Evolutionary conservation across 768 basidiomycete species (phyloP).

Genomic region (Suillus sp.): DNA sequence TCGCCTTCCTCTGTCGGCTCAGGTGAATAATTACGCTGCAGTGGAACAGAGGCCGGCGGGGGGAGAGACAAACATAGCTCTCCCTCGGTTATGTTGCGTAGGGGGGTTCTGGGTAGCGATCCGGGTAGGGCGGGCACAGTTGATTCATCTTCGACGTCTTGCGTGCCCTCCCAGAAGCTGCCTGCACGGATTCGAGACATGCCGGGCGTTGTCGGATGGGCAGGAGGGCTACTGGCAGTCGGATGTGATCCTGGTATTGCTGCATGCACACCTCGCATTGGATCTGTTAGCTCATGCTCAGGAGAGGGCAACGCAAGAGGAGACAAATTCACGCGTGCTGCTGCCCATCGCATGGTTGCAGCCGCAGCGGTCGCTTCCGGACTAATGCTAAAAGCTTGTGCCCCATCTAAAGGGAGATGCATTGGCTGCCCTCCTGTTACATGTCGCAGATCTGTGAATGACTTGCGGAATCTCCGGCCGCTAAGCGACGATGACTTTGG

Average conservation of each 20-base stretch:
- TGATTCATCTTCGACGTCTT: conserved; percentile 48
- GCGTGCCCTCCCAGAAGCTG: conserved; percentile 80
- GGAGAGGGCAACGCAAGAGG: conserved; percentile 89
- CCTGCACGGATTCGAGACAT: conserved; percentile 56
- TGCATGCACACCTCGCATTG: conserved; percentile 75
- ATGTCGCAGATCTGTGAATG: conserved; percentile 47
- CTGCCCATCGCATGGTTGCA: conserved; percentile 87
- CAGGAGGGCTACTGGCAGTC: conserved; percentile 36
- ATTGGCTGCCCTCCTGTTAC: conserved; percentile 25
- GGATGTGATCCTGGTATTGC: conserved; percentile 65
- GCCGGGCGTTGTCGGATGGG: conserved; percentile 46
- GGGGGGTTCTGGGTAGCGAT: conserved; percentile 28
- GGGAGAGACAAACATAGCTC: conserved; percentile 9
- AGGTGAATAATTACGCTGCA: conserved; percentile 26
- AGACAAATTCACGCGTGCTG: conserved; percentile 77
- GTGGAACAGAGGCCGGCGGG: conserved; percentile 21
- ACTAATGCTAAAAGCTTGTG: conserved; percentile 36
- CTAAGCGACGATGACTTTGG: conserved; percentile 29
- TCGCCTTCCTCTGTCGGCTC: conserved; percentile 30
- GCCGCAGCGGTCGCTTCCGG: conserved; percentile 67
- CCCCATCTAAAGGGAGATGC: conserved; percentile 31
- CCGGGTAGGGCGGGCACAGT: conserved; percentile 27
- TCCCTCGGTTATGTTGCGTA: conserved; percentile 13
- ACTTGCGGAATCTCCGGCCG: conserved; percentile 47
- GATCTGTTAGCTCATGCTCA: conserved; percentile 89